phyloP scores from a whole-genome alignment of 2,329 filamentous ascomycete genomes.

The Xylariaceae sp. region DNA sequence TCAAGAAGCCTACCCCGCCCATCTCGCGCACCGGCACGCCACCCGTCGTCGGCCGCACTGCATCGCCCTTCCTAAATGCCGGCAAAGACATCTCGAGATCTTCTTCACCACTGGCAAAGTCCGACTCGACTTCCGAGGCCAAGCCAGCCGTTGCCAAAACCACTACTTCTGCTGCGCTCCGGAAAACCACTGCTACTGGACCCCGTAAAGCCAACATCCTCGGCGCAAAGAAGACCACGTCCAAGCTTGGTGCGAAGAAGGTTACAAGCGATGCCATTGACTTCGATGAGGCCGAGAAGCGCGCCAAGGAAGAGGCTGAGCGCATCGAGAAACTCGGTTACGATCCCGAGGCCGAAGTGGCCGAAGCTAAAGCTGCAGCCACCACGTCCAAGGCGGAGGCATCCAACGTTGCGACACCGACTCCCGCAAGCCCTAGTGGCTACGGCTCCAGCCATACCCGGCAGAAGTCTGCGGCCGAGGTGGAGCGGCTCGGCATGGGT shows the following conservation, averaged over 20 bases:
- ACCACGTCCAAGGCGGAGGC: constrained; percentile 40
- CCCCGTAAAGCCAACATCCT: constrained; percentile 83
- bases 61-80: constrained; percentile 85
- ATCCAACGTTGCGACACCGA: constrained; percentile 65
- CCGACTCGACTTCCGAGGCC: constrained; percentile 51
- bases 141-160: constrained; percentile 66
- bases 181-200: constrained; percentile 65
- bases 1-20: constrained; percentile 93
- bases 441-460: constrained; percentile 60
- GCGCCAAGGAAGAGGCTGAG: constrained; percentile 95
- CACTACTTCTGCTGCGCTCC: constrained; percentile 74
- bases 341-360: constrained; percentile 80
- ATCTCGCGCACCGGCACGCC: constrained; percentile 87
- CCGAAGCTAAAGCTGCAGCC: constrained; percentile 39
- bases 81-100: constrained; percentile 72
- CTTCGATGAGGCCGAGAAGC: constrained; percentile 95
- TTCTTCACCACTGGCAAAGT: constrained; percentile 73
- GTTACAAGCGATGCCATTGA: constrained; percentile 76
- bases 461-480: constrained; percentile 68
- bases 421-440: constrained; percentile 66
- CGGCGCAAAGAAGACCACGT: constrained; percentile 72
- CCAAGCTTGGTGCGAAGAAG: constrained; percentile 93
- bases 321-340: constrained; percentile 94
- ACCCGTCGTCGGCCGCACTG: constrained; percentile 71
- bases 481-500: constrained; percentile 88